Evolutionary conservation across 2,329 filamentous ascomycete genomes (phyloP), one percentile per base, ranked within the genome.

Genomic region (Alternaria arborescens): DNA sequence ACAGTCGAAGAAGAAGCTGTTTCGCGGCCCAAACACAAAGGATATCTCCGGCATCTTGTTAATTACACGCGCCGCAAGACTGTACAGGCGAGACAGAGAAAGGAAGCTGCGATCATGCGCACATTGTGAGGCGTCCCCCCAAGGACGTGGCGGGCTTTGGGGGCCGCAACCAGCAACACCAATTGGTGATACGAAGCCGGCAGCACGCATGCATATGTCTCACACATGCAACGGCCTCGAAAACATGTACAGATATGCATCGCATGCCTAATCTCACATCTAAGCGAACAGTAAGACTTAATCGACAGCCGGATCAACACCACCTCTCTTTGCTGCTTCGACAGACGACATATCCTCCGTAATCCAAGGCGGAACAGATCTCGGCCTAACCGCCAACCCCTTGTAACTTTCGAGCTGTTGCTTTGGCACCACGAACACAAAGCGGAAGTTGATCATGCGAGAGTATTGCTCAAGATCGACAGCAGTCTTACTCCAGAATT

Each of bases 1-100:
- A 52, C 72, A 72, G 65, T 78, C 75, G 40, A 78, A 78, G 65
- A 77, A 78, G 56, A 78, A 76, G 26, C 67, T 71, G 42, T 76
- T 72, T 56, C 74, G 71, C n/a, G 75, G 75, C 2, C 75, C 75
- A 51, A 78, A 78, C 14, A 77, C 66, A 55, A 77, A 77, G 3
- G 71, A 72, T 61, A 78, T 70, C 60, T 73, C 72, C 22, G 74
- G 68, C 74, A 77, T 77, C 26, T 44, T 41, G 30, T 44, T 41
- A 36, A 11, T 22, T 32, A 26, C 11, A 44, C 38, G 40, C 42
- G 24, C 43, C 24, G 22, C 4, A 32, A 32, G 18, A 44, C 20
- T 30, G 55, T 38, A 42, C 46, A 36, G 22, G 40, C 42, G 24
- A 36, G 36, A 28, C 44, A 52, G 26, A 40, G 40, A 20, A 58